Evolutionary conservation across 331 rosid species (phyloP), one percentile per base, ranked within the genome.

Genomic region (Rhamnella rubrinervis): DNA sequence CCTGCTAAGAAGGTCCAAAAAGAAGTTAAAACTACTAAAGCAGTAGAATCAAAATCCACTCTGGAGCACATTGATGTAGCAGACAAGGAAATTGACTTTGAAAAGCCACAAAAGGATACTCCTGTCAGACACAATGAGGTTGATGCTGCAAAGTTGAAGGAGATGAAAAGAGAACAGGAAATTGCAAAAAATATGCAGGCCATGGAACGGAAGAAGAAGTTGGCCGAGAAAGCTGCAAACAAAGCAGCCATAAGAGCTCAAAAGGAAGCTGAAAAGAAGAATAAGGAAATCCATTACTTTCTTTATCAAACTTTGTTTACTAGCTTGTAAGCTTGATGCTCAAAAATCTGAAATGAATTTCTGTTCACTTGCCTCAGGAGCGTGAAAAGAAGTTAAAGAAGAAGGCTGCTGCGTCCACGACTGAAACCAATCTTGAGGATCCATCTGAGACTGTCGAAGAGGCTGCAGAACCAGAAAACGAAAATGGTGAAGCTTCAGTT

Each of bases 261-360:
- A 59, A 93, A 93, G 87, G 97, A 89, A 76, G 92, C 95, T 65
- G 98, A 91, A 76, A 91, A 88, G 95, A 93, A 91, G 89, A 84
- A 77, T 12, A 91, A 91, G 93, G 98, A 74, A 68, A 84, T 70
- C 55, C 21, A 71, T 65, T 26, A 58, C 59, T 50, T 44, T 31
- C 13, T 65, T 55, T 52, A 8, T 40, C 41, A 31, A 19, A 53
- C 75, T 6, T 26, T 35, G 46, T 66, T 39, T 71, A 4, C 52
- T 61, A 55, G 23, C 35, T 31, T 31, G 53, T 16, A 62, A 31
- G 35, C 12, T 2, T 50, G 38, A 20, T 40, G 49, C 13, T 62
- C 49, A 63, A 56, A 50, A 62, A 77, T 58, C 26, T 81, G 66
- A 84, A 71, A 46, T 6, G 12, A 2, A 31, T 60, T 26, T 31